phyloP scores from a whole-genome alignment of 1,139 yeast species.

The Insectozyma bohioensis region DNA sequence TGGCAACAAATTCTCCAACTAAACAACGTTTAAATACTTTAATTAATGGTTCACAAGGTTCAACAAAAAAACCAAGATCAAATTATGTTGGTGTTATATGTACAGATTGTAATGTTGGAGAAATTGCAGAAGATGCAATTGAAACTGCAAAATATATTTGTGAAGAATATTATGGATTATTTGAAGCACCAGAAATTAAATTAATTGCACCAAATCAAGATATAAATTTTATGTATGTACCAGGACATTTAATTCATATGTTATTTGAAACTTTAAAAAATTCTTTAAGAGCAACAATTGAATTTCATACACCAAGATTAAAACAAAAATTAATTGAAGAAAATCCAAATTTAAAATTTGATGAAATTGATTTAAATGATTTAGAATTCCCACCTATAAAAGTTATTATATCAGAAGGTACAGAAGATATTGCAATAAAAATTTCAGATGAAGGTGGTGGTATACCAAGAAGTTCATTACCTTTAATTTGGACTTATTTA shows the following conservation, averaged over 20 bases:
- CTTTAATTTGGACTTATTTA: conserved; percentile 87
- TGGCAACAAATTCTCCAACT: conserved; percentile 58
- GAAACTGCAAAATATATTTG: conserved; percentile 86
- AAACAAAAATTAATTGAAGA: conserved; percentile 39
- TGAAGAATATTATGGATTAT: conserved; percentile 81
- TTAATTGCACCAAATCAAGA: conserved; percentile 67
- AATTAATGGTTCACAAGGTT: conserved; percentile 30
- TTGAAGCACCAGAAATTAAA: conserved; percentile 79
- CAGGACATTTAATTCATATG: conserved; percentile 89
- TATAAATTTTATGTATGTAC: conserved; percentile 80
- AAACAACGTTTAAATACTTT: conserved; percentile 36
- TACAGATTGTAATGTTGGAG: conserved; percentile 75
- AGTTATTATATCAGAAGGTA: conserved; percentile 87
- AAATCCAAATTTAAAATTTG: conserved; percentile 43
- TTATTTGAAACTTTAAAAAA: conserved; percentile 82
- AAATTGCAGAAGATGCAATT: conserved; percentile 79
- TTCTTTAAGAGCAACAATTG: conserved; percentile 82
- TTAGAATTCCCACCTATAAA: conserved; percentile 80
- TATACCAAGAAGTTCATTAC: conserved; percentile 79
- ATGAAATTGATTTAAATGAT: conserved; percentile 57
- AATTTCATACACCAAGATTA: conserved; percentile 54
- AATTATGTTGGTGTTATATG: conserved; percentile 84
- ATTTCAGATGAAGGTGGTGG: conserved; percentile 96
- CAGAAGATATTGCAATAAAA: conserved; percentile 90
- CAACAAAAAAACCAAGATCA: conserved; percentile 42